Evolutionary conservation across 305 asterid genomes (phyloP).

Genomic region (Solanum hybrid): DNA sequence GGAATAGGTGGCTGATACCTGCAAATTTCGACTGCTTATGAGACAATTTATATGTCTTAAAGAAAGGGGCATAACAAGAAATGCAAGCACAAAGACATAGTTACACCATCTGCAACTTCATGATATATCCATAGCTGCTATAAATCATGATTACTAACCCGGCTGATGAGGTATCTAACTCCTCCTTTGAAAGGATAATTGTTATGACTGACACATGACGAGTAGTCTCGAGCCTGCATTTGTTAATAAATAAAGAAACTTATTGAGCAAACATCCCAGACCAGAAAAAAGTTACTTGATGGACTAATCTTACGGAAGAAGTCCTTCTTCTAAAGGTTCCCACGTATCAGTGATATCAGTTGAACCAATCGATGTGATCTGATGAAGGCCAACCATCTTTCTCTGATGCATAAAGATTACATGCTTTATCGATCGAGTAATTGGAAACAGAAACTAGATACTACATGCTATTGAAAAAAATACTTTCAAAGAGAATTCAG

Average conservation of each 20-base stretch:
- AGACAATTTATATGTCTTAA: background rate
- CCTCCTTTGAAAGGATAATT: slow-evolving; percentile 12
- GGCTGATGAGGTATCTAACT: background rate
- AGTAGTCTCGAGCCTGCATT: slow-evolving; percentile 10
- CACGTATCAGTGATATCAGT: slow-evolving; percentile 8
- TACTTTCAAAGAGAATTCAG: background rate
- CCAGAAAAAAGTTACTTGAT: background rate
- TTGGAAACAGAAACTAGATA: background rate
- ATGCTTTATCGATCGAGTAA: background rate
- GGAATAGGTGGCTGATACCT: slow-evolving; percentile 19
- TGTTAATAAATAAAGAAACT: background rate
- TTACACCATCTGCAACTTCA: background rate
- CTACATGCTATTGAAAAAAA: background rate
- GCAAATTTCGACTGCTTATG: background rate
- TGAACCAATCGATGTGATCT: slow-evolving; percentile 4
- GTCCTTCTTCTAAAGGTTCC: slow-evolving; percentile 15
- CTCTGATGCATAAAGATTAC: background rate
- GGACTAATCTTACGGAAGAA: background rate
- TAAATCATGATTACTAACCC: slow-evolving; percentile 5
- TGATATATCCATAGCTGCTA: background rate
- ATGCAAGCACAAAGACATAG: background rate
- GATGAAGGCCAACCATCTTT: slow-evolving; percentile 5
- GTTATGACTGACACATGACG: slow-evolving; percentile 12
- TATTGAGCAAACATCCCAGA: background rate
- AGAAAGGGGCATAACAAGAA: background rate